Evolutionary conservation across 805 yeast genomes (phyloP), one percentile per base, ranked within the genome.

Genomic region (Candida khao-thaluensis): DNA sequence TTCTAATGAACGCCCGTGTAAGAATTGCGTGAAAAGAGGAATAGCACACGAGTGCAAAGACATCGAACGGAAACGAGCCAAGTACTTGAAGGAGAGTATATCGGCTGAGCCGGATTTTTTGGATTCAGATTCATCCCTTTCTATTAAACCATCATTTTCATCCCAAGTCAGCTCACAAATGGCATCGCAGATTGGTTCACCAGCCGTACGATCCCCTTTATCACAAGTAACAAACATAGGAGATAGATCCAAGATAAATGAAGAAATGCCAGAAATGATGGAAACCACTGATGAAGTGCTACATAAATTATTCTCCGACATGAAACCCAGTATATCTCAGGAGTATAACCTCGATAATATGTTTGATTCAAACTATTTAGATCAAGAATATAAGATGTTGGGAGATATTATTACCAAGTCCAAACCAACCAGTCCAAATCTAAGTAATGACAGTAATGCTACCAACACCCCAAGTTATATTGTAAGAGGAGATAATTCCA

Each of bases 1-100:
- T 56, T 85, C 83, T 44, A 62, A 74, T 41, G 68, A 72, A 18
- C 62, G 93, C 41, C 91, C 93, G 0, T 84, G 91, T 51, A 71
- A 71, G 47, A 84, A 84, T 54, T 84, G 93, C 59, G 50, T 69
- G 15, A 83, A 82, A 53, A 59, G 90, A 41, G 76, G 77, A 16
- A 55, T 77, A n/a, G 72, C 64, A 1, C 73, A 67, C 38, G 51
- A 66, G 9, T 84, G 93, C 56, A 64, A 61, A 25, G 85, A 82
- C 53, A 75, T 79, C 5, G 72, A 70, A 26, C 57, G 88, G 18
- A 81, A 77, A 52, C 50, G 71, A 33, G 77, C 76, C 7, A 66
- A 67, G 42, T 69, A 69, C 45, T 50, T 66, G 10, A 32, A 27
- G n/a, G 26, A n/a, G 4, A 15, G 26, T 8, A 14, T 4, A 17